phyloP scores from a whole-genome alignment of 1,139 yeast genomes.

The Candida frijolesensis region DNA sequence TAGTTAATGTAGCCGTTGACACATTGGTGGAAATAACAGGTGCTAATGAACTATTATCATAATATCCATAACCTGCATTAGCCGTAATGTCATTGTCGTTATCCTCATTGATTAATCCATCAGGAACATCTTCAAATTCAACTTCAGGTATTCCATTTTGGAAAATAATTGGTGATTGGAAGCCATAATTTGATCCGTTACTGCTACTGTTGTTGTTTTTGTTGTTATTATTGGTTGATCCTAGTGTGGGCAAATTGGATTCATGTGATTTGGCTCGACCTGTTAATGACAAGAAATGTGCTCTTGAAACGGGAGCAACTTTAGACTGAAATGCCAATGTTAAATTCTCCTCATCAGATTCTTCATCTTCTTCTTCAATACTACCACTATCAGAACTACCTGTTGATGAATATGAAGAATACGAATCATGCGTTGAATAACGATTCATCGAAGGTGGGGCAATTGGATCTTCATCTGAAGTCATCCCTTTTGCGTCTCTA shows the following conservation, averaged over 20 bases:
- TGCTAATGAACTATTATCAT: slow-evolving; percentile 7
- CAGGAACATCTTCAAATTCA: slow-evolving; percentile 50
- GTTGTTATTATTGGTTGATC: slow-evolving; percentile 12
- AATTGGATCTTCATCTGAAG: slow-evolving; percentile 20
- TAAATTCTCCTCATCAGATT: slow-evolving; percentile 47
- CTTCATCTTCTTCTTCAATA: slow-evolving; percentile 24
- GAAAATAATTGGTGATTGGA: slow-evolving; percentile 28
- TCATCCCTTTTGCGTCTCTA: background rate
- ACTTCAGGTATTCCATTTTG: slow-evolving; percentile 37
- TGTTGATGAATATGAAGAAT: slow-evolving; percentile 14
- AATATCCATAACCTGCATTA: slow-evolving; percentile 11
- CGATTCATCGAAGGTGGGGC: slow-evolving; percentile 19
- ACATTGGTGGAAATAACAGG: slow-evolving; percentile 21
- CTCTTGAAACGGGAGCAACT: slow-evolving; percentile 37
- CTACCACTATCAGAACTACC: slow-evolving; percentile 8
- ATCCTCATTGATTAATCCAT: slow-evolving; percentile 31
- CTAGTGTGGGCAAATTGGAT: slow-evolving; percentile 37
- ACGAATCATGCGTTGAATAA: slow-evolving; percentile 9
- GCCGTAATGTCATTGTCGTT: slow-evolving; percentile 15
- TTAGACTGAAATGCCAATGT: slow-evolving; percentile 55
- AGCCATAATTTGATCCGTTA: slow-evolving; percentile 16
- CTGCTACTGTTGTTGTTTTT: slow-evolving; percentile 6
- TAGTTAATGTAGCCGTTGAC: slow-evolving; percentile 25
- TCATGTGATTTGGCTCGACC: slow-evolving; percentile 49
- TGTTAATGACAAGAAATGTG: slow-evolving; percentile 37